Evolutionary conservation across 768 basidiomycete genomes (phyloP), one percentile per base, ranked within the genome.

Genomic region (Xerocomus spinulosus): DNA sequence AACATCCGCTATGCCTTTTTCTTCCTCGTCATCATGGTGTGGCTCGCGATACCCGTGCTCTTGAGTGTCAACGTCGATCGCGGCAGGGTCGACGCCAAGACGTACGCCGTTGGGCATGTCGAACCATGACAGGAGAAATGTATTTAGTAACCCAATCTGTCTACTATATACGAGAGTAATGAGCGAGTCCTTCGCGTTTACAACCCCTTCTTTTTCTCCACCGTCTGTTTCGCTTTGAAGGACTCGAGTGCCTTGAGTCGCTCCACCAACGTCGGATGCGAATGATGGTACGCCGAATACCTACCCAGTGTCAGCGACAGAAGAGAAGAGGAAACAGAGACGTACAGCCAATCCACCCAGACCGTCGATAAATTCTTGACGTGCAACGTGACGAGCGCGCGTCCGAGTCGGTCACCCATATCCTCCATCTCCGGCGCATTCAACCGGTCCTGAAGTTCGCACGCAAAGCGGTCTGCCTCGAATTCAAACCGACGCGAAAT

Each of bases 281-380:
- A 93, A 68, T 97, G 92, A 66, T 96, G 92, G 58, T 92, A 96
- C 18, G 90, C 89, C 42, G 92, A 96, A 71, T 95, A 96, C 49
- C 87, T 88, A 12, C 2, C 1, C 17, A 5, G 18, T 32, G 32
- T 24, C 9, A 34, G 9, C 3, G 26, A 44, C 25, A n/a, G 7
- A 26, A 40, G 10, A 12, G 25, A 26, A 40, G 21, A 20, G 3
- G 8, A 5, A 3, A 29, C n/a, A 12, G 32, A 17, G 42, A 51
- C 48, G 37, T 55, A 92, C 82, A 92, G 67, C 87, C 88, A 90
- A 65, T 96, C 93, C 13, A 92, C 91, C 84, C 92, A 92, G 39
- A 96, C 88, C 1, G 90, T 92, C 40, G 87, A 87, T 59, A 96
- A 64, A 63, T 98, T 97, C 73, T 94, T 87, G 49, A 91, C 85